Percentiles rank a stretch among this genome's conserved stretches.
Evolutionary conservation across 495 filamentous ascomycete species (phyloP).

Genomic region (Paragyromitra xinjiangensis): DNA sequence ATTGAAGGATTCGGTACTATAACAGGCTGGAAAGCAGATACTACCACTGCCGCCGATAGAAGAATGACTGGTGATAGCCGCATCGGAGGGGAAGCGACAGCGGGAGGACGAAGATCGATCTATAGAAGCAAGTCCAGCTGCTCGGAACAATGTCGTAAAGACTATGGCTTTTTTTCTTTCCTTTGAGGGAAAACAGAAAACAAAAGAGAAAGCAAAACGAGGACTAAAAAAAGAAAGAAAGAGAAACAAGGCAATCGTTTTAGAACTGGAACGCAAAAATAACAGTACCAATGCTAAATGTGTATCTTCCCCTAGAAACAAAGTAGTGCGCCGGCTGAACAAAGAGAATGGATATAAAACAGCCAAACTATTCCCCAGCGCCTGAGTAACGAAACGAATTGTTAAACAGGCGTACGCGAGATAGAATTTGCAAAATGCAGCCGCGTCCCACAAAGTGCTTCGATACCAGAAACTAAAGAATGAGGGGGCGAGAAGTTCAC

Average conservation of each 20-base stretch:
- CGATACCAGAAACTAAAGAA: conserved; percentile 32
- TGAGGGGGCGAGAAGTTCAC: conserved; percentile 24
- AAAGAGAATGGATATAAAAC: conserved; percentile 46
- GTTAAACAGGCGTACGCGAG: conserved; percentile 23
- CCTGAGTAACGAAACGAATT: conserved; percentile 24
- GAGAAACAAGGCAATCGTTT: conserved; percentile 12
- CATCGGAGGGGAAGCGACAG: conserved; percentile 23
- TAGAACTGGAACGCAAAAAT: conserved; percentile 9
- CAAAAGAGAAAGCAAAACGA: conserved; percentile 9
- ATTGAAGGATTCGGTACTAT: conserved; percentile 2
- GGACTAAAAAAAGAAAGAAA: background rate
- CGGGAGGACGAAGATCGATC: conserved; percentile 14
- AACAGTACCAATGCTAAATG: conserved; percentile 20
- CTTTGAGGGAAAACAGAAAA: conserved; percentile 1
- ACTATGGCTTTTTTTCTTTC: conserved; percentile 15
- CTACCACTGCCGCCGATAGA: conserved; percentile 31
- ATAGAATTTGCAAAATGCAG: conserved; percentile 26
- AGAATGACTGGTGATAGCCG: conserved; percentile 43
- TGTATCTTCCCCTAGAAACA: background rate
- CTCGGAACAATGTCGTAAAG: conserved; percentile 14
- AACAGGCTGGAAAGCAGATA: conserved; percentile 44
- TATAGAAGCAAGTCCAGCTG: conserved; percentile 47
- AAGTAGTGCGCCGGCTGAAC: conserved; percentile 19
- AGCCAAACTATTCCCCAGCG: conserved; percentile 10
- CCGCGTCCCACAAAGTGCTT: conserved; percentile 26